These are phyloP conservation scores for Diaporthe velutina DNA, from an alignment of 2,329 filamentous ascomycete genomes.

Conservation along the genomic window DNA sequence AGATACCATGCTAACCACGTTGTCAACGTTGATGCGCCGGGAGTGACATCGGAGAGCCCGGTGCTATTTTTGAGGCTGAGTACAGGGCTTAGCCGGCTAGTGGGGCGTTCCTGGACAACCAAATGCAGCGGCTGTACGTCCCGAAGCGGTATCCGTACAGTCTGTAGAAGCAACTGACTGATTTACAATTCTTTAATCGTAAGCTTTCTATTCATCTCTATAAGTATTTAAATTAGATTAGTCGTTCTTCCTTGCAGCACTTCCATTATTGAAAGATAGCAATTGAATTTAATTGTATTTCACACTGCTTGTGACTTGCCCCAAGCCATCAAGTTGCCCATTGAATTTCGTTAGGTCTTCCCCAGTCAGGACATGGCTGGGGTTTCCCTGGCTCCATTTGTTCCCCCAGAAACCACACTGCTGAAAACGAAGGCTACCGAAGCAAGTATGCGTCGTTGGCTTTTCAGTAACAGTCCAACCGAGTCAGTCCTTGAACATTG, in stretches of 20 bases:
- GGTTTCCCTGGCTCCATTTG: not conserved
- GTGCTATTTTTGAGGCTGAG: conserved; percentile 35
- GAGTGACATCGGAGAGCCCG: not conserved
- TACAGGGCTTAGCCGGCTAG: conserved; percentile 26
- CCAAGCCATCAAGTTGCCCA: not conserved
- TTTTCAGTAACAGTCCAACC: not conserved
- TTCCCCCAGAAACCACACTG: not conserved
- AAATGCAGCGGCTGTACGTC: not conserved
- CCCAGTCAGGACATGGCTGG: not conserved
- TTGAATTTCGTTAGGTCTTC: not conserved
- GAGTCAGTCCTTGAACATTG: too few relatives aligned
- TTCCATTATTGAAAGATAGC: too few relatives aligned
- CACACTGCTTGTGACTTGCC: not conserved
- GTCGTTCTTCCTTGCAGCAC: too few relatives aligned
- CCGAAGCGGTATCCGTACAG: not conserved
- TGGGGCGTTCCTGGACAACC: not conserved
- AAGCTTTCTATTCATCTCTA: not conserved
- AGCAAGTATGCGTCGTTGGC: not conserved
- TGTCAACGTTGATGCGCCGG: conserved; percentile 1
- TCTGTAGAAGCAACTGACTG: not conserved
- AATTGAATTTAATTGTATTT: too few relatives aligned
- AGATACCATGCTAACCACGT: too few relatives aligned
- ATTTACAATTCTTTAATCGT: not conserved
- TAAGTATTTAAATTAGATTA: not conserved
- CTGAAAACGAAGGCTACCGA: not conserved